Evolutionary conservation across 441 rosid genomes (phyloP).

Genomic region (Brassica balearica): DNA sequence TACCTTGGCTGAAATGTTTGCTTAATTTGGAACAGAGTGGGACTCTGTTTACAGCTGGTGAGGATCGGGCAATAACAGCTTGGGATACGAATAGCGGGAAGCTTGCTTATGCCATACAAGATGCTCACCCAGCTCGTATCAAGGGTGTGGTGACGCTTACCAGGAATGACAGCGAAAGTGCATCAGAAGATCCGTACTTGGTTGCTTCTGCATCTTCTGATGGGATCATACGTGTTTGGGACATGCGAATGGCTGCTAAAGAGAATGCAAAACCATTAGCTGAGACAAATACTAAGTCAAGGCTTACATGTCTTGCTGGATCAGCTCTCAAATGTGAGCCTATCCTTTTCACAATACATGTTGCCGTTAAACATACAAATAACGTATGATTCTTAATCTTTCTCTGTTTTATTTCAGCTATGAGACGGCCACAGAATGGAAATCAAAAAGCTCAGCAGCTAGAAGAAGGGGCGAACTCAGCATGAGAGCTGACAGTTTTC

Average conservation of each 20-base stretch:
- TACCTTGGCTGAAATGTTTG: constrained; percentile 20
- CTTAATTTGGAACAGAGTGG: constrained; percentile 62
- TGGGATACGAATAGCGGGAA: constrained; percentile 91
- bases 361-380: not conserved
- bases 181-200: constrained; percentile 69
- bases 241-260: constrained; percentile 71
- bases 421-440: constrained; percentile 28
- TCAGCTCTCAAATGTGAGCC: constrained; percentile 82
- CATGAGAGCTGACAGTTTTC: constrained; percentile 12
- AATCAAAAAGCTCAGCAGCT: constrained; percentile 27
- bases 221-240: constrained; percentile 94
- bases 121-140: constrained; percentile 83
- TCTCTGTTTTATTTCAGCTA: constrained; percentile 35
- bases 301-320: constrained; percentile 95
- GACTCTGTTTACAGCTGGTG: constrained; percentile 84
- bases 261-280: constrained; percentile 81
- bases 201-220: constrained; percentile 90
- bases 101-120: constrained; percentile 74
- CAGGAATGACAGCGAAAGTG: constrained; percentile 51
- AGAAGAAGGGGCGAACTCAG: constrained; percentile 20
- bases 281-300: constrained; percentile 81
- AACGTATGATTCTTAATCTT: constrained; percentile 6
- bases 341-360: not conserved
- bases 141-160: constrained; percentile 85
- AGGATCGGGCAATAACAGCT: constrained; percentile 83